A percentile compares a stretch with the other conserved stretches of the same genome.
Evolutionary conservation across 2,329 filamentous ascomycete genomes (phyloP).

Genomic region (Monosporascus sp.): DNA sequence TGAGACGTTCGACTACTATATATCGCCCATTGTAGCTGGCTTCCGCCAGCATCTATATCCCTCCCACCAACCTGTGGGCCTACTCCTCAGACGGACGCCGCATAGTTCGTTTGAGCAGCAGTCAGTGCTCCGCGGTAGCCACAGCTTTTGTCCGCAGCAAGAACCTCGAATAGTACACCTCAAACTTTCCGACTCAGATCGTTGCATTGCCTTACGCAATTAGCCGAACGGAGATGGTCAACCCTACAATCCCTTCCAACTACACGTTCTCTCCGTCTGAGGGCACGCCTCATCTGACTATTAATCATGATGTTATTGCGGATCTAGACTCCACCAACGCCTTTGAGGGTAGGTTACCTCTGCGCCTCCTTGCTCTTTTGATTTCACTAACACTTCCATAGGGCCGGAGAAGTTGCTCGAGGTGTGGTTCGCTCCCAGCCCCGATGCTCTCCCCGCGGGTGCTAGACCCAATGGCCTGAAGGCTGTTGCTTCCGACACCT

Average conservation of each 20-base stretch:
- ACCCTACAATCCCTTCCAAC: conserved; percentile 71
- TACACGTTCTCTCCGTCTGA: conserved; percentile 78
- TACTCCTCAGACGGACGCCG: conserved; percentile 93
- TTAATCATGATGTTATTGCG: conserved; percentile 90
- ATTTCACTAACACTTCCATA: conserved; percentile 22
- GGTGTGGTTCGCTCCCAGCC: conserved; percentile 90
- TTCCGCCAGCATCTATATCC: conserved; percentile 67
- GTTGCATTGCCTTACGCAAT: conserved; percentile 16
- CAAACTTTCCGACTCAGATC: conserved; percentile 9
- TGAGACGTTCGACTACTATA: conserved; percentile 52
- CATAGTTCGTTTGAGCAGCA: conserved; percentile 96
- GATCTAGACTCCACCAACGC: conserved; percentile 93
- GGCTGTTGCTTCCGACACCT: conserved; percentile 73
- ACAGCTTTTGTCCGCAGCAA: conserved; percentile 21
- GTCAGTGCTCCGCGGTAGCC: conserved; percentile 87
- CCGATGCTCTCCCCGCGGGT: conserved; percentile 63
- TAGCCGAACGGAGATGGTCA: conserved; percentile 67
- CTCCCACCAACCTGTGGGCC: conserved; percentile 74
- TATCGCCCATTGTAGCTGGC: conserved; percentile 65
- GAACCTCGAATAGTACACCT: conserved; percentile 15
- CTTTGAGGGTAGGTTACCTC: conserved; percentile 67
- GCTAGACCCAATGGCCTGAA: conserved; percentile 76
- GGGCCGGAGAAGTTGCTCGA: conserved; percentile 96
- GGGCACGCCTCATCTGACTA: conserved; percentile 84
- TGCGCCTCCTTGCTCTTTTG: conserved; percentile 5